A percentile compares a stretch with the other conserved stretches of the same genome.
phyloP scores from a whole-genome alignment of 31 red algal genomes.

The Porphyra umbilicalis region DNA sequence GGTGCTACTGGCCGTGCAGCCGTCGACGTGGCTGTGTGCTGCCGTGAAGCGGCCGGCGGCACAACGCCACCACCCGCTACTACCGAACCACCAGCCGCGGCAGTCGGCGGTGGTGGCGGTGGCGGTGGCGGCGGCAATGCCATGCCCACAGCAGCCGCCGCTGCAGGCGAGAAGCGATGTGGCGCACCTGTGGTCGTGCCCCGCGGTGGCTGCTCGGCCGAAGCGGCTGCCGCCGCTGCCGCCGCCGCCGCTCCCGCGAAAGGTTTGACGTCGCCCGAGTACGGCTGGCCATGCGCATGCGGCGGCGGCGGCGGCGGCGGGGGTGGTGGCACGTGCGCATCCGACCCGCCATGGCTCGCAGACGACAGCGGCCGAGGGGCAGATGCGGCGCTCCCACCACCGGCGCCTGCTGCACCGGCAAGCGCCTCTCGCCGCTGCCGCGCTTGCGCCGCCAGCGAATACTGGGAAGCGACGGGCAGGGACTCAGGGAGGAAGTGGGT shows the following conservation, averaged over 20 bases:
- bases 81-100: too few relatives aligned
- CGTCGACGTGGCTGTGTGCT: neutral
- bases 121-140: neutral
- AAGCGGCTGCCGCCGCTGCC: neutral
- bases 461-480: neutral
- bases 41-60: neutral
- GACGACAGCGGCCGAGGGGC: neutral
- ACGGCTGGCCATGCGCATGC: neutral
- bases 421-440: neutral
- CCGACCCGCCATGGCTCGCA: neutral
- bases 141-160: neutral
- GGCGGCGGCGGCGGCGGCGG: neutral
- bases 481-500: slow-evolving; percentile 72
- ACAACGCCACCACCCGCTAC: neutral
- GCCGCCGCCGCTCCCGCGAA: neutral
- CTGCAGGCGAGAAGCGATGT: neutral
- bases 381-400: too few relatives aligned
- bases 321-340: neutral
- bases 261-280: neutral
- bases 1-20: neutral
- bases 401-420: neutral
- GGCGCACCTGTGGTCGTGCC: neutral
- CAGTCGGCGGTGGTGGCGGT: neutral
- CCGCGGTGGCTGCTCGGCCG: neutral
- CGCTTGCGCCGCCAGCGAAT: neutral